Base-by-base conservation (phyloP, 306 rosid species). In the Myrica gale region DNA sequence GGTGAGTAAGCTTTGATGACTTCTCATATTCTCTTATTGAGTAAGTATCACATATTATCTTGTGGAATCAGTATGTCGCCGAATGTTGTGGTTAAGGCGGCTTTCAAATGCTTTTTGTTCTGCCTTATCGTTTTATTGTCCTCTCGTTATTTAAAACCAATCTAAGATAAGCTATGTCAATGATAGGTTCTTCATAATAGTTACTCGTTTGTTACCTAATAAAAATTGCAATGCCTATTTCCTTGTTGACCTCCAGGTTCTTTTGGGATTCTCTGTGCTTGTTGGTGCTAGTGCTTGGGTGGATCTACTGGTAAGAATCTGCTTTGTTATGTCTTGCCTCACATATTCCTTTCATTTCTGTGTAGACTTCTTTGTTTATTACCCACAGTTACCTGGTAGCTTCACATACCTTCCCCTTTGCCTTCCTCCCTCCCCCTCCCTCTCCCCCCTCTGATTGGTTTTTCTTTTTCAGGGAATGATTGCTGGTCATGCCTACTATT, bases 231-330 rank as follows among this genome's bases (percentile, higher is more conserved):
- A 67, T 63, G 32, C 10, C 47, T n/a, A 6, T 70, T 76, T 46
- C 39, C 23, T 74, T 32, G 16, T 55, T 20, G 9, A 56, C 45
- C 52, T 82, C 51, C 83, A 92, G 97, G 96, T 95, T 87, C 97
- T 95, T 70, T 75, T 95, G 78, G 93, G 97, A 48, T 92, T 95
- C 87, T 95, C 99, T 53, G 87, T 95, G 19, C 93, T 95, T 74
- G 99, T 95, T 60, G 99, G 99, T 71, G 97, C 99, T 45, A 92
- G 99, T 77, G 96, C 97, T 23, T 95, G 97, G 94, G 99, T 95
- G 75, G 99, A 95, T 85, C 83, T 95, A 67, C 83, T 95, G 97
- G 99, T 95, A 55, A 65, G 92, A 75, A 58, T 68, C 65, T 48
- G 19, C 50, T 15, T 48, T 48, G 51, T 41, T 11, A 41, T 41